Evolutionary conservation across 768 basidiomycete genomes (phyloP).

Genomic region (Rhodotorula paludigena): DNA sequence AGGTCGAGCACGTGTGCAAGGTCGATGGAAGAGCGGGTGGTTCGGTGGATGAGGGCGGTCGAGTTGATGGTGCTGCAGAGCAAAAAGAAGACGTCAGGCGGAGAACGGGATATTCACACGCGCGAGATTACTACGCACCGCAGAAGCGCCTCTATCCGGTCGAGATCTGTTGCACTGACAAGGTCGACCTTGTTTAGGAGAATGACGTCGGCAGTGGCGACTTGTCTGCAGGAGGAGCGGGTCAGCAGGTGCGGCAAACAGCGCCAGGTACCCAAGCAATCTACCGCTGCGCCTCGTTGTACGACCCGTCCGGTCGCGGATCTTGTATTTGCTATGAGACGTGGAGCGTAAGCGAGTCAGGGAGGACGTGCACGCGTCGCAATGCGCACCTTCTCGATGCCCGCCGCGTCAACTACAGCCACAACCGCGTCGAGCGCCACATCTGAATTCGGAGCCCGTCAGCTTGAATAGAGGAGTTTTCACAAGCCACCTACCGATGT

Average conservation of each 20-base stretch:
- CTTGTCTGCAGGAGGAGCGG: slow-evolving; percentile 60
- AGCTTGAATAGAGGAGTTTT: too few species aligned
- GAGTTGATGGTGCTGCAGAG: slow-evolving; percentile 60
- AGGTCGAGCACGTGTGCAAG: slow-evolving; percentile 72
- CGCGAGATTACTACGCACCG: slow-evolving; percentile 38
- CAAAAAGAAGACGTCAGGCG: background rate
- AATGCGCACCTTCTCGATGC: slow-evolving; percentile 26
- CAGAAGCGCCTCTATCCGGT: slow-evolving; percentile 59
- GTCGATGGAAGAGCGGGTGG: slow-evolving; percentile 67
- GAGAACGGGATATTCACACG: background rate
- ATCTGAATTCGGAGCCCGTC: too few species aligned
- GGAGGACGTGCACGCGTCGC: too few species aligned
- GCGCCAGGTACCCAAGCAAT: background rate
- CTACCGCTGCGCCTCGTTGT: slow-evolving; percentile 34
- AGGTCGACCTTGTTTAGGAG: slow-evolving; percentile 88
- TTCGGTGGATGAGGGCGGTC: slow-evolving; percentile 66
- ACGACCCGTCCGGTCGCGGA: slow-evolving; percentile 27
- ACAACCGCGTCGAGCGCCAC: slow-evolving; percentile 36
- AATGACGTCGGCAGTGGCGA: slow-evolving; percentile 85
- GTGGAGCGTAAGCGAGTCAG: background rate
- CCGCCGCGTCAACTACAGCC: slow-evolving; percentile 31
- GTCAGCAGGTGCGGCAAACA: background rate
- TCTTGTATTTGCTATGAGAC: slow-evolving; percentile 30
- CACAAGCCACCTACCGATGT: slow-evolving; percentile 6
- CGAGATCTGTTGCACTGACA: slow-evolving; percentile 53